These are phyloP conservation scores for Carpinus fangiana DNA, from an alignment of 306 rosid species.

Conservation along the genomic window DNA sequence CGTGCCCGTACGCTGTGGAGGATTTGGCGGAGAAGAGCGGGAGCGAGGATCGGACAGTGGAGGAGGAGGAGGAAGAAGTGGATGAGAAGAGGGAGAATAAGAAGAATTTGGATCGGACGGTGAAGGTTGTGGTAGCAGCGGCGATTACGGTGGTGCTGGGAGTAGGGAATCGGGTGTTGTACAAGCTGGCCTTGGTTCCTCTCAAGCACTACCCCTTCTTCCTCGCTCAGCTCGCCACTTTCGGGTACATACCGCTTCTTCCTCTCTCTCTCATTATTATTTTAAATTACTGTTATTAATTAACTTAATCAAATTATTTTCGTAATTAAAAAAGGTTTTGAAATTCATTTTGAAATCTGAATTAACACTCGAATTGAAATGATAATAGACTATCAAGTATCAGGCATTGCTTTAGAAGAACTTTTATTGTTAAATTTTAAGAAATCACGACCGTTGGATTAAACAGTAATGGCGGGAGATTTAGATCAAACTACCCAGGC, in stretches of 20 bases:
- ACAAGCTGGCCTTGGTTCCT: slow-evolving; percentile 89
- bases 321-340: not conserved
- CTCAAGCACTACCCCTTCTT: slow-evolving; percentile 86
- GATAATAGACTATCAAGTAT: not conserved
- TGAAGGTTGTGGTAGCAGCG: slow-evolving; percentile 63
- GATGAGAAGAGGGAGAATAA: slow-evolving; percentile 3
- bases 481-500: not conserved
- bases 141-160: slow-evolving; percentile 71
- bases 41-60: slow-evolving; percentile 25
- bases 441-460: not conserved
- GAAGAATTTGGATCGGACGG: slow-evolving; percentile 37
- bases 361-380: no score
- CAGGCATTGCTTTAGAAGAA: no score
- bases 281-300: not conserved
- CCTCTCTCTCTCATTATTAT: not conserved
- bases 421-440: not conserved
- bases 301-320: not conserved
- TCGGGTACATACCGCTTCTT: slow-evolving; percentile 53
- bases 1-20: slow-evolving; percentile 50
- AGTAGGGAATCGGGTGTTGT: slow-evolving; percentile 77
- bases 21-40: slow-evolving; percentile 34
- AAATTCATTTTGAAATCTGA: not conserved
- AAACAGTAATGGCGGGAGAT: slow-evolving; percentile 3
- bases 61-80: slow-evolving; percentile 18
- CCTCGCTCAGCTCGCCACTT: slow-evolving; percentile 90